Conservation (phyloP, 768 basidiomycete genomes). For the Leccinum arenicola region DNA sequence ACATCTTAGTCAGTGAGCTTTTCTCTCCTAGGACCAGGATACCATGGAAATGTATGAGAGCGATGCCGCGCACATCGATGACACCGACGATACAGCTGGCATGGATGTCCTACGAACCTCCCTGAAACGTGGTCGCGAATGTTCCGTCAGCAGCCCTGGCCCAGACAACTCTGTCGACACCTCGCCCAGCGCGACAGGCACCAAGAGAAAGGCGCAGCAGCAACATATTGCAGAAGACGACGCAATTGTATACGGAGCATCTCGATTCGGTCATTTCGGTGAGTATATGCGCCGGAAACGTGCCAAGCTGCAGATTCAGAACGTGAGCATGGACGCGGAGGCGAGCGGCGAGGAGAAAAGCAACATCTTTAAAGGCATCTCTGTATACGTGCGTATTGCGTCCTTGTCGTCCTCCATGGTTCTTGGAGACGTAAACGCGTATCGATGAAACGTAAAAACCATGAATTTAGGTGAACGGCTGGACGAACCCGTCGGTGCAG, state of each 20-base stretch:
- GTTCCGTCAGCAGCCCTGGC: conserved; percentile 16
- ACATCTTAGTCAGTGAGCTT: conserved; percentile 10
- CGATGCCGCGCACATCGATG: conserved; percentile 8
- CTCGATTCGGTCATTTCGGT: conserved; percentile 78
- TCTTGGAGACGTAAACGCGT: neutral
- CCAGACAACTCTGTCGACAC: neutral
- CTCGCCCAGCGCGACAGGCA: conserved; percentile 1
- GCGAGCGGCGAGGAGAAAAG: conserved; percentile 28
- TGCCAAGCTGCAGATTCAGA: conserved; percentile 85
- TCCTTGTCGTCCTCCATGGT: neutral
- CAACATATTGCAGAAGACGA: conserved; percentile 28
- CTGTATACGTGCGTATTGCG: conserved; percentile 71
- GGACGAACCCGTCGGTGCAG: conserved; percentile 83
- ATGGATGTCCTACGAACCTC: conserved; percentile 29
- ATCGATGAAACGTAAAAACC: neutral
- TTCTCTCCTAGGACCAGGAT: neutral
- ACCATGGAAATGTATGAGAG: conserved; percentile 26
- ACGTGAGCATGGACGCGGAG: conserved; percentile 38
- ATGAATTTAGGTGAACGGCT: conserved; percentile 75
- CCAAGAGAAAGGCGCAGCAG: conserved; percentile 19
- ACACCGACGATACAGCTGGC: conserved; percentile 15
- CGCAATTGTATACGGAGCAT: conserved; percentile 65
- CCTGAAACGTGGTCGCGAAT: conserved; percentile 38
- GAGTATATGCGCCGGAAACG: conserved; percentile 92
- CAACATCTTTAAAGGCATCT: conserved; percentile 67